A percentile compares a stretch with the other conserved stretches of the same genome.
Evolutionary conservation across 768 basidiomycete species (phyloP).

Genomic region (Pisolithus tinctorius): DNA sequence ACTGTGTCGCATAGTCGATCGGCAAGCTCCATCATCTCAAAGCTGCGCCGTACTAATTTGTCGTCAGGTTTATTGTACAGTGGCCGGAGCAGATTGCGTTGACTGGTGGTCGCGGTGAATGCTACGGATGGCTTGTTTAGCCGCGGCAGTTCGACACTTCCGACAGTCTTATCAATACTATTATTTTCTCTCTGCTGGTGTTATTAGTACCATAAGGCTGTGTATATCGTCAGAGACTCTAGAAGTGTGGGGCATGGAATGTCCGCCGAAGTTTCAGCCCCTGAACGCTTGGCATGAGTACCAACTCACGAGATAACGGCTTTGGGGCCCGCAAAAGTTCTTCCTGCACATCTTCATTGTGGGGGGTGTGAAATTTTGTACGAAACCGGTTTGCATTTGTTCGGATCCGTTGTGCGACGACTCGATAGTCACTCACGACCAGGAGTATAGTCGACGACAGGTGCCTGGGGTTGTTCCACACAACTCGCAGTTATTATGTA

Average conservation of each 20-base stretch:
- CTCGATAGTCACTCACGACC: too few relatives aligned
- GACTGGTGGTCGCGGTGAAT: conserved; percentile 40
- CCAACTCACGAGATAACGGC: not conserved
- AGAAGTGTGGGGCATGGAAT: too few relatives aligned
- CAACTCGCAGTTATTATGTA: too few relatives aligned
- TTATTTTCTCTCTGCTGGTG: not conserved
- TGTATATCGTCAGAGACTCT: not conserved
- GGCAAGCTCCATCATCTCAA: conserved; percentile 59
- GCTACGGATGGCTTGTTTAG: conserved; percentile 62
- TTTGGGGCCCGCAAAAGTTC: too few relatives aligned
- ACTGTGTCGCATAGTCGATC: conserved; percentile 75
- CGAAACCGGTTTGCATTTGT: too few relatives aligned
- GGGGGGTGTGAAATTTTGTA: too few relatives aligned
- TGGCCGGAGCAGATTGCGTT: conserved; percentile 59
- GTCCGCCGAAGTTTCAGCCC: too few relatives aligned
- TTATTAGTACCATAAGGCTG: not conserved
- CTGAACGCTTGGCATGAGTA: not conserved
- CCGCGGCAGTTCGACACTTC: not conserved
- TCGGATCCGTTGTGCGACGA: too few relatives aligned
- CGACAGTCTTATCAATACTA: not conserved
- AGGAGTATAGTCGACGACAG: too few relatives aligned
- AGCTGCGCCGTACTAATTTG: not conserved
- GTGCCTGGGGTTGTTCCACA: too few relatives aligned
- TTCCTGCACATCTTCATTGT: too few relatives aligned
- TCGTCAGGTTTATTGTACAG: conserved; percentile 75